Evolutionary conservation across 805 yeast genomes (phyloP).

Genomic region (Saccharomycopsis selenospora): DNA sequence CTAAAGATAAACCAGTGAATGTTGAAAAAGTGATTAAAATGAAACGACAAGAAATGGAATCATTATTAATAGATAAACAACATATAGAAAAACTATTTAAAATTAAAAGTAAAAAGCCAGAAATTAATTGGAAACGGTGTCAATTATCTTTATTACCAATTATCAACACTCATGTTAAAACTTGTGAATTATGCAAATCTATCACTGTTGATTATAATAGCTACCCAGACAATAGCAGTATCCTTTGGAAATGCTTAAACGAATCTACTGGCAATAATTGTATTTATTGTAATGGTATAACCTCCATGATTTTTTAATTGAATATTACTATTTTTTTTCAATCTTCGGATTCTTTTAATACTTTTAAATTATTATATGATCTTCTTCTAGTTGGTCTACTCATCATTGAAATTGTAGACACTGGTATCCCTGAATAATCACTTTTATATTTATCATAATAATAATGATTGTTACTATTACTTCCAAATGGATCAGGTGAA

Average conservation of each 20-base stretch:
- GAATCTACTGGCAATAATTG: not conserved
- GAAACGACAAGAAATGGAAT: not conserved
- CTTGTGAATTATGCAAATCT: conserved; percentile 27
- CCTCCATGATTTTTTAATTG: conserved; percentile 3
- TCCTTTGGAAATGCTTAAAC: not conserved
- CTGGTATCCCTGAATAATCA: too few species aligned
- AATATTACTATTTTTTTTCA: too few species aligned
- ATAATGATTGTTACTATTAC: not conserved
- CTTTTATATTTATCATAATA: not conserved
- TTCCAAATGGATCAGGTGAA: conserved; percentile 15
- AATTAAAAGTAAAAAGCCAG: conserved; percentile 3
- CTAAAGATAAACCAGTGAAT: too few species aligned
- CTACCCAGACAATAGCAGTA: not conserved
- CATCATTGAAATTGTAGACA: too few species aligned
- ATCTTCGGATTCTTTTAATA: too few species aligned
- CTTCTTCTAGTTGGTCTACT: not conserved
- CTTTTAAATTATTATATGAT: conserved; percentile 5
- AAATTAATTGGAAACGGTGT: conserved; percentile 34
- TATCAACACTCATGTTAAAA: conserved; percentile 28
- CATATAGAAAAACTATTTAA: not conserved
- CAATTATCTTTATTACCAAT: conserved; percentile 33
- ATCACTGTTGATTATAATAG: too few species aligned
- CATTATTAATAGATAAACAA: not conserved
- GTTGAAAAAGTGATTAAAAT: too few species aligned
- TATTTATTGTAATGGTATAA: not conserved